These are phyloP conservation scores for Cinnamomum chago DNA, from an alignment of 164 flowering plant genomes.

Conservation along the genomic window DNA sequence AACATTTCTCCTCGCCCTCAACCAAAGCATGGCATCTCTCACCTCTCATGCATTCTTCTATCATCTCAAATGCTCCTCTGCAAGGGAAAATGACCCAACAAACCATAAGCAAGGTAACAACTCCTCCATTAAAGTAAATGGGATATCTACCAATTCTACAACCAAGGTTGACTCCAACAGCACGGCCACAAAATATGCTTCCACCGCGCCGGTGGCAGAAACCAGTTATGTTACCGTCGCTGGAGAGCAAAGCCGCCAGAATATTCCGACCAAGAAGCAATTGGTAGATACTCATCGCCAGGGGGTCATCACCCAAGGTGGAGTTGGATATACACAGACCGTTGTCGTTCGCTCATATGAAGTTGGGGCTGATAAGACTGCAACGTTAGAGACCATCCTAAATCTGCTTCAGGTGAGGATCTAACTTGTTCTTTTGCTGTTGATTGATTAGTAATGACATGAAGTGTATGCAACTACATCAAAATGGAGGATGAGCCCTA, in stretches of 20 bases:
- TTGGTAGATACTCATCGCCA: constrained; percentile 44
- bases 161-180: constrained; percentile 15
- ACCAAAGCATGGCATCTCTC: constrained; percentile 7
- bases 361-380: constrained; percentile 69
- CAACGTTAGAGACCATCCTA: constrained; percentile 58
- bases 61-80: constrained; percentile 16
- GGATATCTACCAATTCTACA: constrained; percentile 17
- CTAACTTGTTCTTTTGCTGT: neutral
- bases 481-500: neutral
- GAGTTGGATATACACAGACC: constrained; percentile 61
- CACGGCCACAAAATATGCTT: constrained; percentile 15
- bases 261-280: constrained; percentile 51
- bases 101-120: constrained; percentile 18
- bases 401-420: constrained; percentile 56
- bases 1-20: neutral
- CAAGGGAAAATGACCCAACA: constrained; percentile 23
- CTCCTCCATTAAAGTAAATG: constrained; percentile 26
- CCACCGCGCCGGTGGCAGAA: constrained; percentile 14
- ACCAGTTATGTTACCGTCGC: constrained; percentile 5
- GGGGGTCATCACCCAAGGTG: constrained; percentile 47
- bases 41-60: neutral
- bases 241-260: constrained; percentile 29
- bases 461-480: neutral
- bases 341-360: constrained; percentile 64
- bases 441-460: neutral